Conservation (phyloP, 2,329 filamentous ascomycete species). For the Aspergillus oerlinghausenensis region DNA sequence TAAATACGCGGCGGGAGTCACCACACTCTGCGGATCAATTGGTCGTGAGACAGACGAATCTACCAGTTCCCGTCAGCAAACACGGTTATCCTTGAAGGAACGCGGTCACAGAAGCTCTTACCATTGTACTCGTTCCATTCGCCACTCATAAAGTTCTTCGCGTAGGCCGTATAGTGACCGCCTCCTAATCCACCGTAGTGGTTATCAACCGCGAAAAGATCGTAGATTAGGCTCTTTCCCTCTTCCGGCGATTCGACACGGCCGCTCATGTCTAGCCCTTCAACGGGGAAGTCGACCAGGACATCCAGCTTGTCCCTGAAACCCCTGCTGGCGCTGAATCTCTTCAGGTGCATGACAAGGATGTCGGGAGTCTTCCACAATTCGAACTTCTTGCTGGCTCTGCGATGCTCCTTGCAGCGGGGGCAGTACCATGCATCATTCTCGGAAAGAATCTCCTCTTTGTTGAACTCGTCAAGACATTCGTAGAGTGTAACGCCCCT, state of each 20-base stretch:
- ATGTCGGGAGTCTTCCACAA: conserved; percentile 97
- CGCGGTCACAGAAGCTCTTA: conserved; percentile 38
- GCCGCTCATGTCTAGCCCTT: conserved; percentile 75
- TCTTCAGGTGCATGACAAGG: conserved; percentile 88
- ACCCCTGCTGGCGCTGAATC: conserved; percentile 79
- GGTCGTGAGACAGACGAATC: conserved; percentile 68
- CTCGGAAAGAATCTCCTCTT: conserved; percentile 87
- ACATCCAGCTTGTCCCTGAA: conserved; percentile 90
- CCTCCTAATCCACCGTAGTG: conserved; percentile 91
- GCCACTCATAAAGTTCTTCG: conserved; percentile 83
- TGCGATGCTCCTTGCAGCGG: conserved; percentile 86
- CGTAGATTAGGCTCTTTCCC: conserved; percentile 79
- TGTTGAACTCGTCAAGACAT: conserved; percentile 90
- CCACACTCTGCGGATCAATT: conserved; percentile 57
- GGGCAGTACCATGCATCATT: conserved; percentile 98
- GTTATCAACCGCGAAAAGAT: conserved; percentile 92
- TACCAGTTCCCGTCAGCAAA: conserved; percentile 46
- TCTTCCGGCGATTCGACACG: conserved; percentile 76
- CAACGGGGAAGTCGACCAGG: conserved; percentile 83
- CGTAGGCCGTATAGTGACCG: conserved; percentile 92
- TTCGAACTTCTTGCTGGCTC: conserved; percentile 93
- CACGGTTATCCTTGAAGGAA: neutral
- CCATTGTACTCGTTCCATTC: conserved; percentile 98
- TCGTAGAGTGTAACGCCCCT: conserved; percentile 80
- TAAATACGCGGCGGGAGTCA: conserved; percentile 79